These are phyloP conservation scores for Schizosaccharomyces lindneri DNA, from an alignment of 805 yeast genomes.

Conservation along the genomic window DNA sequence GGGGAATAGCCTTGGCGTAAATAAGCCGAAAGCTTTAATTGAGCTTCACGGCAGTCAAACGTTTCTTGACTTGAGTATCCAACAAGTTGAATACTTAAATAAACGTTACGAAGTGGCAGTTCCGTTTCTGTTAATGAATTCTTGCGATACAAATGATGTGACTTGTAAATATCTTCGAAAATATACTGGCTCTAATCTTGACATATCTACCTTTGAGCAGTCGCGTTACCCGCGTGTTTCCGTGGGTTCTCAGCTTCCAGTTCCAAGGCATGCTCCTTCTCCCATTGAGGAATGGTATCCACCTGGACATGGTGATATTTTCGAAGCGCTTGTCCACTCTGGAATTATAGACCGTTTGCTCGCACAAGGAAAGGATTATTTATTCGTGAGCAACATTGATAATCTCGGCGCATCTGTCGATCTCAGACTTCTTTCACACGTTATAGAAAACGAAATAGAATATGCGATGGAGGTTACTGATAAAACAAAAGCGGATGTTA, in stretches of 20 bases:
- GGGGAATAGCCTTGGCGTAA: conserved; percentile 99
- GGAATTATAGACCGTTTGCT: conserved; percentile 79
- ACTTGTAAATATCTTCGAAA: conserved; percentile 87
- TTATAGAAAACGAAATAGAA: conserved; percentile 76
- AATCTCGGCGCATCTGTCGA: conserved; percentile 97
- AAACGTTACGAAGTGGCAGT: conserved; percentile 77
- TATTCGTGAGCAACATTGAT: conserved; percentile 94
- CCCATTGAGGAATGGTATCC: conserved; percentile 85
- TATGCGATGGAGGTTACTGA: conserved; percentile 96
- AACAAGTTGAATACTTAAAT: conserved; percentile 77
- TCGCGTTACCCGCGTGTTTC: conserved; percentile 86
- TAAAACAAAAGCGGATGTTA: conserved; percentile 96
- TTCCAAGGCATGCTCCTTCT: conserved; percentile 54
- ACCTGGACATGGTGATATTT: conserved; percentile 96
- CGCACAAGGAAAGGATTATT: conserved; percentile 78
- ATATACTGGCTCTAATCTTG: conserved; percentile 85
- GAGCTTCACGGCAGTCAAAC: conserved; percentile 98
- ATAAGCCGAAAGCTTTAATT: conserved; percentile 91
- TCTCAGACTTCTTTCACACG: conserved; percentile 66
- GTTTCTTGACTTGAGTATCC: conserved; percentile 78
- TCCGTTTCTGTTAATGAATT: conserved; percentile 90
- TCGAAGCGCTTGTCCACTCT: conserved; percentile 65
- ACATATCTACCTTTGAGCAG: conserved; percentile 89
- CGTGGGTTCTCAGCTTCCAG: conserved; percentile 89
- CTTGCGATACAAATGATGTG: conserved; percentile 90